phyloP scores from a whole-genome alignment of 371 early-diverging fungal species.

The Aphelidium insulamus region DNA sequence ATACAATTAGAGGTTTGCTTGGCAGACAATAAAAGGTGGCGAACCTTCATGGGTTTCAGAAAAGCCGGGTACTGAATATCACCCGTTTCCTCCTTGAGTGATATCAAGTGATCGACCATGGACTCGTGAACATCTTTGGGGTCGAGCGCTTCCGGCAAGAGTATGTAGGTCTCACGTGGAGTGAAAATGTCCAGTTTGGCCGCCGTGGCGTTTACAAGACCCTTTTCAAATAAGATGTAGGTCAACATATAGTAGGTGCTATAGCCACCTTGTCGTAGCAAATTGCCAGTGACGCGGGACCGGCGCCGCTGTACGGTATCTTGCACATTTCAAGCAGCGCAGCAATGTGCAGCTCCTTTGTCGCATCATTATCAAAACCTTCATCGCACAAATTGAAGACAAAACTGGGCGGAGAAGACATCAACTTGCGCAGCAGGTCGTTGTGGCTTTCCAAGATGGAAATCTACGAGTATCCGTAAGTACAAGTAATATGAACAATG shows the following conservation, averaged over 20 bases:
- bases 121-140: too few species aligned
- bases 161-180: constrained; percentile 15
- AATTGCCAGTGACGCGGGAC: constrained; percentile 18
- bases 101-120: neutral
- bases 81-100: constrained; percentile 2
- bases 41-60: constrained; percentile 24
- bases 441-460: constrained; percentile 4
- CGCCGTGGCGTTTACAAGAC: constrained; percentile 22
- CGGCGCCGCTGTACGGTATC: constrained; percentile 25
- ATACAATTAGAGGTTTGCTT: too few species aligned
- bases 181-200: constrained; percentile 19
- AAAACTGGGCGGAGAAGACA: constrained; percentile 3
- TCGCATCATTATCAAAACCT: constrained; percentile 24
- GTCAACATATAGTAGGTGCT: too few species aligned
- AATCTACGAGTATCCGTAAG: neutral
- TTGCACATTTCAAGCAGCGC: constrained; percentile 19
- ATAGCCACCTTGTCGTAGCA: constrained; percentile 37
- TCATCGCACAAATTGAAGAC: constrained; percentile 33
- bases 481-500: neutral
- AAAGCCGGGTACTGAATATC: constrained; percentile 20
- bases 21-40: too few species aligned
- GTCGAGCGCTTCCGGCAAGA: too few species aligned
- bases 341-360: constrained; percentile 24
- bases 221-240: too few species aligned
- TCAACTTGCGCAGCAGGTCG: neutral